A percentile compares a stretch with the other conserved stretches of the same genome.
These are phyloP conservation scores for Deinandra increscens DNA, from an alignment of 129 eudicot species.

Conservation along the genomic window DNA sequence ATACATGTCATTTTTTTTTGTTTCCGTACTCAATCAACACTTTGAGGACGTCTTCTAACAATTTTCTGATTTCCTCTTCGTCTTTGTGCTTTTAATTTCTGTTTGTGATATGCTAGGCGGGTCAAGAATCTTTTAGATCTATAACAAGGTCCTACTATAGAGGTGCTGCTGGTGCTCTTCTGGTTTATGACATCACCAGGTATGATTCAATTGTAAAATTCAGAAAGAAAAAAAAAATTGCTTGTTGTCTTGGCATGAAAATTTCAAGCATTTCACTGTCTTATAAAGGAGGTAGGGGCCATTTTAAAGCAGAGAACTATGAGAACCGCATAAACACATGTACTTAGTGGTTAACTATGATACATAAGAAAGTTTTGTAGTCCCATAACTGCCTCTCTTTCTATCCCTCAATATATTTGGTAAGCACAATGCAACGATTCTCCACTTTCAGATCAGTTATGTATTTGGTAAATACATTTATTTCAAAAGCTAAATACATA, in stretches of 20 bases:
- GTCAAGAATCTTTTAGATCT: slow-evolving; percentile 78
- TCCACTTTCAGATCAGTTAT: not conserved
- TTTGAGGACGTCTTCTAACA: not conserved
- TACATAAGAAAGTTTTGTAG: no score
- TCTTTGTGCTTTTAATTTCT: not conserved
- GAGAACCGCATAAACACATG: no score
- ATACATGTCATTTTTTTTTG: not conserved
- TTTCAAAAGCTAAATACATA: not conserved
- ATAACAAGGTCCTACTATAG: slow-evolving; percentile 83
- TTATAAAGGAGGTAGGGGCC: not conserved
- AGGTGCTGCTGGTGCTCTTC: slow-evolving; percentile 86
- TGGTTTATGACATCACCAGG: slow-evolving; percentile 77
- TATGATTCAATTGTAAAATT: not conserved
- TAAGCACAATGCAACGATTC: not conserved
- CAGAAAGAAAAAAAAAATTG: not conserved
- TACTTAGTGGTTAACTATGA: no score
- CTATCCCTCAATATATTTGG: no score
- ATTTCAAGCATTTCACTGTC: not conserved
- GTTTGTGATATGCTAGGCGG: slow-evolving; percentile 47
- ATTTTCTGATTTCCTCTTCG: not conserved
- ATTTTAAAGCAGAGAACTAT: no score
- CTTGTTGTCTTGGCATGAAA: slow-evolving; percentile 8
- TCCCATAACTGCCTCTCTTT: no score
- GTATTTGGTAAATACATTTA: not conserved
- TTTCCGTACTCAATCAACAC: not conserved